Percentiles rank a stretch among this genome's conserved stretches.
Evolutionary conservation across 2,329 filamentous ascomycete genomes (phyloP).

Genomic region (Passalora sequoiae): DNA sequence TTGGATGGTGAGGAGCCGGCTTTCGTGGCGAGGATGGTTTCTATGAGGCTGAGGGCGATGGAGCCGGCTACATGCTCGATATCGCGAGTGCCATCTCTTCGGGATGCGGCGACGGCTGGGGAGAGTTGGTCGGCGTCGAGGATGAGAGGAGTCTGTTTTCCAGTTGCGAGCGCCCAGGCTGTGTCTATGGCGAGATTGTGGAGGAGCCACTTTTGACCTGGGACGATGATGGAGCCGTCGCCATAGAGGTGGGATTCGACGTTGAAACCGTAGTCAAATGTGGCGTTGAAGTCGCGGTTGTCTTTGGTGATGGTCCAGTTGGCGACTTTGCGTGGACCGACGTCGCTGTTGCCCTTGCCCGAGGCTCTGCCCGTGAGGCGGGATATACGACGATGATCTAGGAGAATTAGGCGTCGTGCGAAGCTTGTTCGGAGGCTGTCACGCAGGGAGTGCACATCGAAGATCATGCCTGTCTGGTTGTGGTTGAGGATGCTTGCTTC

Average conservation of each 20-base stretch:
- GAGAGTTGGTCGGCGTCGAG: constrained; percentile 10
- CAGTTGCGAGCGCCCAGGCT: constrained; percentile 27
- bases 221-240: constrained; percentile 6
- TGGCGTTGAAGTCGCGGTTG: constrained; percentile 33
- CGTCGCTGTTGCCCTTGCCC: constrained; percentile 17
- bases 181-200: constrained; percentile 24
- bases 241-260: constrained; percentile 26
- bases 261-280: constrained; percentile 33
- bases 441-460: constrained; percentile 34
- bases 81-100: constrained; percentile 3
- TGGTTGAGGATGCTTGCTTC: constrained; percentile 29
- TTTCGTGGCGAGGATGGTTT: constrained; percentile 8
- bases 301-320: constrained; percentile 31
- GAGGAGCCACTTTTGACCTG: constrained; percentile 22
- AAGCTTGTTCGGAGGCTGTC: constrained; percentile 28
- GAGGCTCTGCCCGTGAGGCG: constrained; percentile 26
- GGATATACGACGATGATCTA: constrained; percentile 32
- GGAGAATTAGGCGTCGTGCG: constrained; percentile 28
- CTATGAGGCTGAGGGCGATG: constrained; percentile 20
- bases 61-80: constrained; percentile 20
- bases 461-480: constrained; percentile 34
- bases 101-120: constrained; percentile 1
- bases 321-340: constrained; percentile 25
- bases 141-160: constrained; percentile 16
- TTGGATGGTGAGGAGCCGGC: constrained; percentile 8